phyloP scores from a whole-genome alignment of 768 basidiomycete genomes.

The Mrakia hoshinonis region DNA sequence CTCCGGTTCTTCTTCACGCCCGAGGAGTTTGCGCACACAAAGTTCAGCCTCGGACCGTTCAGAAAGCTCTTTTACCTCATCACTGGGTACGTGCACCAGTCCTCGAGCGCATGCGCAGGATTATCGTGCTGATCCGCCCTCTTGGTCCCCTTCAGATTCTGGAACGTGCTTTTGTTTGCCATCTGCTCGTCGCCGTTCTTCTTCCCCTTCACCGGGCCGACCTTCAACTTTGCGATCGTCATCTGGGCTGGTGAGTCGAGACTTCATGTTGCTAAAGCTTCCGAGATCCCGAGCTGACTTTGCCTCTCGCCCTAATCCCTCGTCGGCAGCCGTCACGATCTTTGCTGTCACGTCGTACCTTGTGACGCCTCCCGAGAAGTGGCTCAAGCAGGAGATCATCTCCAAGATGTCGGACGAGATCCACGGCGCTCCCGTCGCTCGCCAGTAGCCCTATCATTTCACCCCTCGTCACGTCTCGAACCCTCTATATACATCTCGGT shows the following conservation, averaged over 20 bases:
- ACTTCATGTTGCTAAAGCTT: no score
- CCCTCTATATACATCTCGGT: no score
- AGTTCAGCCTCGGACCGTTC: slow-evolving; percentile 61
- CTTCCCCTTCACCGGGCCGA: slow-evolving; percentile 67
- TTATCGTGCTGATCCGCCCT: background rate
- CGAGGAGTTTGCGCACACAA: slow-evolving; percentile 60
- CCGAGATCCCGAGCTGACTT: background rate
- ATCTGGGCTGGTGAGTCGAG: slow-evolving; percentile 53
- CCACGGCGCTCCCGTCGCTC: no score
- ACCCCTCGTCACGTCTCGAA: no score
- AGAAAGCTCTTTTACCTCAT: slow-evolving; percentile 50
- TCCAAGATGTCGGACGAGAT: no score
- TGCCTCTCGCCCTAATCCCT: no score
- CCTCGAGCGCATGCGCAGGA: no score
- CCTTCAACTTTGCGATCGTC: slow-evolving; percentile 76
- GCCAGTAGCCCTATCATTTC: no score
- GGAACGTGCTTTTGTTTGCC: slow-evolving; percentile 65
- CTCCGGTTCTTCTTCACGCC: slow-evolving; percentile 60
- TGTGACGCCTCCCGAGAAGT: background rate
- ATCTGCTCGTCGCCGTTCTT: slow-evolving; percentile 65
- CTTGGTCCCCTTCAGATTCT: slow-evolving; percentile 51
- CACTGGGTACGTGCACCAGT: slow-evolving; percentile 41
- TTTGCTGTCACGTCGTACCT: background rate
- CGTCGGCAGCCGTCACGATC: background rate
- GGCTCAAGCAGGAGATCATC: background rate